A percentile compares a stretch with the other conserved stretches of the same genome.
Conservation (phyloP, 495 filamentous ascomycete species). For the Neurospora cerealis region DNA sequence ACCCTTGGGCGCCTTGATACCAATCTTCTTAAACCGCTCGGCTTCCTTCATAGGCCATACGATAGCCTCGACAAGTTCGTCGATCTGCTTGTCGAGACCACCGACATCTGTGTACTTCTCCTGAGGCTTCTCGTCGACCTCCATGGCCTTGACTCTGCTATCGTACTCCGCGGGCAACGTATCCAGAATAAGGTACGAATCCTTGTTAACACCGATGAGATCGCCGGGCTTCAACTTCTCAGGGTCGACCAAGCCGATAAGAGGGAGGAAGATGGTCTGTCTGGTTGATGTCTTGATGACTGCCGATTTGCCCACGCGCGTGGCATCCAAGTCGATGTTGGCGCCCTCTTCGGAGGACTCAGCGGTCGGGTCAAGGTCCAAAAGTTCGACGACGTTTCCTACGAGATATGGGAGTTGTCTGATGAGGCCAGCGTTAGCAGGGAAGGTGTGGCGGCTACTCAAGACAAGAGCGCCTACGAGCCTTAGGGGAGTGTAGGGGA, state of each 20-base stretch:
- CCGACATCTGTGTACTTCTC: slow-evolving; percentile 99
- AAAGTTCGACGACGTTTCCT: slow-evolving; percentile 92
- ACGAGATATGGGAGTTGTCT: slow-evolving; percentile 98
- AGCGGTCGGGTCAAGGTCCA: slow-evolving; percentile 92
- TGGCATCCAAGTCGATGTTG: slow-evolving; percentile 97
- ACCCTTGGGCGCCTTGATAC: slow-evolving; percentile 99
- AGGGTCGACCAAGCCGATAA: slow-evolving; percentile 95
- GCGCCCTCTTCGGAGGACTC: slow-evolving; percentile 95
- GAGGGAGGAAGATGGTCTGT: slow-evolving; percentile 96
- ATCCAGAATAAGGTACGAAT: slow-evolving; percentile 97
- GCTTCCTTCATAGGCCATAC: slow-evolving; percentile 99
- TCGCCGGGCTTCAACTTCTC: slow-evolving; percentile 88
- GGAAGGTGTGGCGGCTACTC: slow-evolving; percentile 3
- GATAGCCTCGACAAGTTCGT: slow-evolving; percentile 97
- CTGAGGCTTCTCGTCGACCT: slow-evolving; percentile 98
- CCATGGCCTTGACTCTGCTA: slow-evolving; percentile 98
- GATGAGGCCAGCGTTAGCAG: slow-evolving; percentile 9
- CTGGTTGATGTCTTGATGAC: slow-evolving; percentile 99
- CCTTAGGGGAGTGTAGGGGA: neutral
- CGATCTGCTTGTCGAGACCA: slow-evolving; percentile 97
- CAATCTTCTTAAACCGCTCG: slow-evolving; percentile 97
- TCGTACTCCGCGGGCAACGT: slow-evolving; percentile 99
- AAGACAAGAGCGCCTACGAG: slow-evolving; percentile 3
- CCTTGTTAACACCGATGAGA: slow-evolving; percentile 97
- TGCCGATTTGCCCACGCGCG: slow-evolving; percentile 91